Base-by-base conservation (phyloP, 2,329 filamentous ascomycete species). In the Verticillium alfalfae region DNA sequence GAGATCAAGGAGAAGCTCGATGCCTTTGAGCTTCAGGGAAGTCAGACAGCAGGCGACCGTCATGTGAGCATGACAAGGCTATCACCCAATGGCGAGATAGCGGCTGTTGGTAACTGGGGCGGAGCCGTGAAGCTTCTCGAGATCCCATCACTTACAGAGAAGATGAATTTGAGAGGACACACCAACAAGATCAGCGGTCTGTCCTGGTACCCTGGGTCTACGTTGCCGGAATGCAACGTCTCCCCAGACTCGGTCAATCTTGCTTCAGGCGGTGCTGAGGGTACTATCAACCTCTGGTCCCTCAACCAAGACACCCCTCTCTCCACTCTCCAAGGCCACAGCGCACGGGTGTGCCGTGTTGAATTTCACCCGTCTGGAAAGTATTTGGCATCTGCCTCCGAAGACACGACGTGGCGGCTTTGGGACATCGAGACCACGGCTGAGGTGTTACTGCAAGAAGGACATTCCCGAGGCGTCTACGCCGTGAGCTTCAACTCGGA, bases 361-460 rank as follows among this genome's bases (percentile, higher is more conserved):
- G 95, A 97, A 63, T 97, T 98, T 70, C 95, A 99, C 67, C 95
- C 95, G 0, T 96, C 92, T 0, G 94, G 94, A 3, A 84, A 84
- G 64, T 98, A 94, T 70, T 81, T 98, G 6, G 95, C 94, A 5
- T 97, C 93, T 1, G 95, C 95, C 7, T 97, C 93, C 0, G 95
- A 95, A 70, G 95, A 99, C 72, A 97, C 93, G 2, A 97, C 95
- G 0, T 99, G 95, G 95, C 87, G 94, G 55, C 80, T 99, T 38
- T 99, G 95, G 94, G 94, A 98, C 72, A 87, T 98, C 0, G 88
- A 92, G 67, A 95, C 90, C 0, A 91, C 88, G 0, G 88, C 88
- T 2, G 93, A 98, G 71, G 78, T 98, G 1, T 81, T 96, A 1
- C 81, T 96, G 1, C 95, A 99, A 74, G 94, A 98, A 76, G 95